Percentiles rank a stretch among this genome's conserved stretches.
Evolutionary conservation across 352 stramenopile genomes (phyloP).

Genomic region (Hyaloperonospora brassicae): DNA sequence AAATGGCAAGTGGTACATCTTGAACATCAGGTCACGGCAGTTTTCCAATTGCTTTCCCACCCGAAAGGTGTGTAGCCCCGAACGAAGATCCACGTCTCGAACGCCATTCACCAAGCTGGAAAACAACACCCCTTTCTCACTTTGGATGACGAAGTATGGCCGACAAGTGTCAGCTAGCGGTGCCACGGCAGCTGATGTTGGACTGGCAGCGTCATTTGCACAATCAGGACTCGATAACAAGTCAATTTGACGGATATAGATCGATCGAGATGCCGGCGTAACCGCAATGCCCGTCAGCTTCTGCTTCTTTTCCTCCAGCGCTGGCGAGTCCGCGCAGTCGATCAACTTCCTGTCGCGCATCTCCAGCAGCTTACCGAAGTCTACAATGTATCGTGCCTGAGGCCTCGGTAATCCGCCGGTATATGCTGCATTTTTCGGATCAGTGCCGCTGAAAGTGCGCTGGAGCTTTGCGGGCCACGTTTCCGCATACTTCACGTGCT

Average conservation of each 20-base stretch:
- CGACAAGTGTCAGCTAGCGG: conserved; percentile 37
- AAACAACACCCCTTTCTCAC: conserved; percentile 79
- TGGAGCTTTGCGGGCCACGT: conserved; percentile 69
- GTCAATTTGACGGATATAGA: conserved; percentile 79
- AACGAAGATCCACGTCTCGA: conserved; percentile 48
- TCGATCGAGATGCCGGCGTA: conserved; percentile 46
- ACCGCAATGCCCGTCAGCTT: conserved; percentile 77
- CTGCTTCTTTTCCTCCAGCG: conserved; percentile 56
- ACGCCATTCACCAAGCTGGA: conserved; percentile 83
- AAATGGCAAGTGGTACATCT: conserved; percentile 87
- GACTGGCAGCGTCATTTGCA: conserved; percentile 6
- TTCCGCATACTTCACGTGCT: conserved; percentile 67
- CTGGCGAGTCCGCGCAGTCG: conserved; percentile 34
- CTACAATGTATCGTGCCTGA: conserved; percentile 67
- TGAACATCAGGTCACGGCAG: conserved; percentile 64
- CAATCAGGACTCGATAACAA: conserved; percentile 33
- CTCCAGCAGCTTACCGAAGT: conserved; percentile 71
- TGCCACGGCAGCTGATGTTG: conserved; percentile 3
- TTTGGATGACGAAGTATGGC: conserved; percentile 83
- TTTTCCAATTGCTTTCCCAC: conserved; percentile 53
- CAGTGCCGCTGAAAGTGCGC: conserved; percentile 61
- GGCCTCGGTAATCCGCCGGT: conserved; percentile 54
- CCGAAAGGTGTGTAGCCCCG: conserved; percentile 50
- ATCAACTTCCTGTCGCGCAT: conserved; percentile 62
- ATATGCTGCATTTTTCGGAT: conserved; percentile 67